Conservation (phyloP, 2,329 filamentous ascomycete genomes). For the Zarea fungicola region DNA sequence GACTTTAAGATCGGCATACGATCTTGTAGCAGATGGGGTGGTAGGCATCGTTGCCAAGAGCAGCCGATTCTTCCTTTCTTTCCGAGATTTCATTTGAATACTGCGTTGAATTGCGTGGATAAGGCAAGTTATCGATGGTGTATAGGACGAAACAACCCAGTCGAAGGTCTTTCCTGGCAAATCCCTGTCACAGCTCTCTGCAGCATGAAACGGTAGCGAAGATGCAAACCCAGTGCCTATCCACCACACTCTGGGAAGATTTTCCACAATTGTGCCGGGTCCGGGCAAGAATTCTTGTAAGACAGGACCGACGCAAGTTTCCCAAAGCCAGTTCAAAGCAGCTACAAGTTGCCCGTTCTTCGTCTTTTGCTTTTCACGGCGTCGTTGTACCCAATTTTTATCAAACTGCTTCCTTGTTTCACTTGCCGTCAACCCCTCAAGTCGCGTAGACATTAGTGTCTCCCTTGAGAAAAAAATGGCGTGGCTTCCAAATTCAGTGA, state of each 20-base stretch:
- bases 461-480: constrained; percentile 9
- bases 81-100: not conserved
- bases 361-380: not conserved
- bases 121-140: constrained; percentile 13
- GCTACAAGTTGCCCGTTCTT: constrained; percentile 9
- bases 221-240: constrained; percentile 13
- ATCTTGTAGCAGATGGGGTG: not conserved
- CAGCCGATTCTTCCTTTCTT: not conserved
- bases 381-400: constrained; percentile 2
- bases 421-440: constrained; percentile 5
- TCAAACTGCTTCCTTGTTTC: constrained; percentile 6
- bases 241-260: constrained; percentile 14
- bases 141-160: constrained; percentile 13
- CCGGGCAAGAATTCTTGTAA: not conserved
- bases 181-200: not conserved
- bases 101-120: not conserved
- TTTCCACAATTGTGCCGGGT: not conserved
- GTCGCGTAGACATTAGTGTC: not conserved
- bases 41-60: constrained; percentile 12
- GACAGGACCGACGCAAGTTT: constrained; percentile 10
- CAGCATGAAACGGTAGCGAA: constrained; percentile 17
- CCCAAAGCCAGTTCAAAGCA: constrained; percentile 14
- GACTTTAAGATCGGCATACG: not conserved
- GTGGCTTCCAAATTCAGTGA: constrained; percentile 11
- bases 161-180: not conserved